Evolutionary conservation across 2,329 filamentous ascomycete species (phyloP).

Genomic region (Scortechinia acanthostroma): DNA sequence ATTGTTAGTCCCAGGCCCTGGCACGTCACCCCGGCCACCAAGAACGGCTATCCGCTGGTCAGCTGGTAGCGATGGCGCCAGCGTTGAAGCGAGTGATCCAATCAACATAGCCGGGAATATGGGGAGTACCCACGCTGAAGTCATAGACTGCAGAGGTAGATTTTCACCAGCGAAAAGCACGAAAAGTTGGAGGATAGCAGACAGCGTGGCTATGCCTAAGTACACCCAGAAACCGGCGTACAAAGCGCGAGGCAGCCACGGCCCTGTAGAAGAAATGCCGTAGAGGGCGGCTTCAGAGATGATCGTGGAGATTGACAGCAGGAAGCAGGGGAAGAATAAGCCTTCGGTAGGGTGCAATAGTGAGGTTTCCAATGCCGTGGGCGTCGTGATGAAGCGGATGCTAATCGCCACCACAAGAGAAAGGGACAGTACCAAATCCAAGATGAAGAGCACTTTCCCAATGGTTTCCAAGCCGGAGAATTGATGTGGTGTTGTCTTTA

Average conservation of each 20-base stretch:
- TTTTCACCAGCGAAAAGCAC: slow-evolving; percentile 20
- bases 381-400: slow-evolving; percentile 34
- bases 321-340: slow-evolving; percentile 35
- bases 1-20: slow-evolving; percentile 55
- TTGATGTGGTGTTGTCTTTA: slow-evolving; percentile 39
- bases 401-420: slow-evolving; percentile 20
- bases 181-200: slow-evolving; percentile 26
- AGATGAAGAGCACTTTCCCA: slow-evolving; percentile 40
- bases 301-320: slow-evolving; percentile 30
- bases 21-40: slow-evolving; percentile 47
- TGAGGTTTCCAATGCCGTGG: slow-evolving; percentile 30
- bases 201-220: slow-evolving; percentile 24
- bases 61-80: slow-evolving; percentile 36
- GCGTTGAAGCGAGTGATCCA: slow-evolving; percentile 52
- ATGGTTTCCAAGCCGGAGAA: slow-evolving; percentile 45
- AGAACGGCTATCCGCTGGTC: no score
- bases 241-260: not conserved
- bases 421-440: slow-evolving; percentile 37
- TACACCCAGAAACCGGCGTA: slow-evolving; percentile 30
- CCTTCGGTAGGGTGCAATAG: slow-evolving; percentile 40
- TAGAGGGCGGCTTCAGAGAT: slow-evolving; percentile 29
- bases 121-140: slow-evolving; percentile 25
- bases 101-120: slow-evolving; percentile 23
- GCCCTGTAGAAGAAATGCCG: slow-evolving; percentile 8
- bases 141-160: slow-evolving; percentile 25